Evolutionary conservation across 2,329 filamentous ascomycete species (phyloP), one percentile per base, ranked within the genome.

Genomic region (Samsoniella hepiali): DNA sequence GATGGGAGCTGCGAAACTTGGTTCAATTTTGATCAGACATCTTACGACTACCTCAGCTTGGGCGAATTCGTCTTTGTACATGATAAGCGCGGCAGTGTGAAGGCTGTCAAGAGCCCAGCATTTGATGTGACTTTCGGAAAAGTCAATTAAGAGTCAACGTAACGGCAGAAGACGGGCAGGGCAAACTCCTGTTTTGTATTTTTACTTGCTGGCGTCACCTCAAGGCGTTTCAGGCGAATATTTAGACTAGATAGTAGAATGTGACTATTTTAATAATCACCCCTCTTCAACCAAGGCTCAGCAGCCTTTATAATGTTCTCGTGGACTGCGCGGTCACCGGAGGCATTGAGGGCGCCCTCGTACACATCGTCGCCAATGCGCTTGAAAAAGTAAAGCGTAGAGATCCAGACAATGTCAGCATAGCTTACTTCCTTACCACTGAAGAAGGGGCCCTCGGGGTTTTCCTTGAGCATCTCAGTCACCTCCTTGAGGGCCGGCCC

Each of bases 371-470:
- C 69, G 5, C 75, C 76, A 5, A 79, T 67, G 1, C 70, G 67
- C 64, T 73, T 67, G 63, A 77, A 65, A 63, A 81, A 83, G 5
- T 82, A 72, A 63, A 87, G 65, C 40, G 76, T 75, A 1, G 77
- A 77, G 0, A 80, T 80, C 69, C 86, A 81, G 2, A 85, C 76
- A 62, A 90, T 84, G 70, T 88, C 86, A 4, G 81, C 81, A 71
- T 84, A 89, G 44, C 78, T 79, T 4, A 80, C 75, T 64, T 78
- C 79, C 54, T 81, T 73, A 0, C 89, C 89, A 65, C 83, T 56
- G 62, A 91, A 85, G 70, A 84, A 91, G 0, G 84, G 84, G 0
- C 89, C 88, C 0, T 81, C 78, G 0, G 75, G 70, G 44, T 82
- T 82, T 73, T 86, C 82, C 67, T 81, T 81, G 66, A 90, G 69